A percentile compares a stretch with the other conserved stretches of the same genome.
Evolutionary conservation across 2,329 filamentous ascomycete genomes (phyloP).

Genomic region (Salinomyces thailandicus): DNA sequence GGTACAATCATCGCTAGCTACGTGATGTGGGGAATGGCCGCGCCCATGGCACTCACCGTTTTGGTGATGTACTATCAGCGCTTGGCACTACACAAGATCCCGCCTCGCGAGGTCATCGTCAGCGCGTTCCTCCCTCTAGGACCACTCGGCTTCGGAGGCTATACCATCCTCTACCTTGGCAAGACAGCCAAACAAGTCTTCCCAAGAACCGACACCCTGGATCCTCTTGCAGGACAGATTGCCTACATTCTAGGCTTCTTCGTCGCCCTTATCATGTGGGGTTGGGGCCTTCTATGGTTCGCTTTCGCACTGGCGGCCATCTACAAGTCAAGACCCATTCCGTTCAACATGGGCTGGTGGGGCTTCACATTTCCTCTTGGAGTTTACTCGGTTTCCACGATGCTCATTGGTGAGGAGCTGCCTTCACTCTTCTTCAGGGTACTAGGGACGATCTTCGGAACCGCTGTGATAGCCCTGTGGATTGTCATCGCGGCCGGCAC

Average conservation of each 20-base stretch:
- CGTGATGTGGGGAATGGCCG: slow-evolving; percentile 58
- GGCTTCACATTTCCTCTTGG: slow-evolving; percentile 50
- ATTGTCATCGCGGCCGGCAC: slow-evolving; percentile 44
- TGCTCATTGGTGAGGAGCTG: slow-evolving; percentile 41
- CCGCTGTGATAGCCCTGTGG: slow-evolving; percentile 46
- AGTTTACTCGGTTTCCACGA: slow-evolving; percentile 43
- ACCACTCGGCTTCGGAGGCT: slow-evolving; percentile 57
- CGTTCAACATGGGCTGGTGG: slow-evolving; percentile 56
- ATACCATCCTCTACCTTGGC: slow-evolving; percentile 44
- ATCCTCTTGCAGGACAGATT: slow-evolving; percentile 38
- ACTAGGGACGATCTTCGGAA: slow-evolving; percentile 45
- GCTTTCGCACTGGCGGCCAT: slow-evolving; percentile 44
- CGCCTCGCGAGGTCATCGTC: slow-evolving; percentile 57
- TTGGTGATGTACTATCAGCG: slow-evolving; percentile 62
- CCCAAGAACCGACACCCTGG: slow-evolving; percentile 17
- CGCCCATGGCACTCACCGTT: slow-evolving; percentile 50
- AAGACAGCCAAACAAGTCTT: slow-evolving; percentile 35
- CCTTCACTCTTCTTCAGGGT: slow-evolving; percentile 47
- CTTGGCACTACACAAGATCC: slow-evolving; percentile 55
- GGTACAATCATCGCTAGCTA: slow-evolving; percentile 55
- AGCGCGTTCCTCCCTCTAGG: slow-evolving; percentile 59
- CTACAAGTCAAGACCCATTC: slow-evolving; percentile 36
- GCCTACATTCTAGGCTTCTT: slow-evolving; percentile 51
- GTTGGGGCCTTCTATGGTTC: slow-evolving; percentile 45
- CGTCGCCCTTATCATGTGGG: slow-evolving; percentile 46